These are phyloP conservation scores for Leishmania guyanensis DNA, from an alignment of 208 protist species.

Conservation along the genomic window DNA sequence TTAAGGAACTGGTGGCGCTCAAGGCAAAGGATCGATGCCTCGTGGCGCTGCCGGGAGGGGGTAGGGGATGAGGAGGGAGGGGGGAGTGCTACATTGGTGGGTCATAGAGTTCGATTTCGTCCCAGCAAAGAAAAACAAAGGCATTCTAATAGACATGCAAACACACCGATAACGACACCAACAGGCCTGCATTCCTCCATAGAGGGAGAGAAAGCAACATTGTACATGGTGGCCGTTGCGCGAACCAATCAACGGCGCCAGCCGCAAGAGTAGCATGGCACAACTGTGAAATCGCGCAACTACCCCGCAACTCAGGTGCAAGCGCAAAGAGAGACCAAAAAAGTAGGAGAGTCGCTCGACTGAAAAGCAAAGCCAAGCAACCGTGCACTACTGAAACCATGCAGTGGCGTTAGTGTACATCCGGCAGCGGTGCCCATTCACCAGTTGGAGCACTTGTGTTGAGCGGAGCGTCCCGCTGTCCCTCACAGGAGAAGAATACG, in stretches of 20 bases:
- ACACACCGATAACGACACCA: background rate
- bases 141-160: constrained; percentile 9
- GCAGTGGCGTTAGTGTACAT: constrained; percentile 4
- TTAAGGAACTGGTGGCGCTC: background rate
- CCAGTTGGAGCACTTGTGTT: background rate
- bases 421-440: background rate
- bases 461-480: background rate
- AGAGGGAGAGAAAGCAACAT: background rate
- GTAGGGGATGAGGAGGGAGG: background rate
- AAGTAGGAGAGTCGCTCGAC: background rate
- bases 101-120: background rate
- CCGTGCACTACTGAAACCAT: background rate
- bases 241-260: background rate
- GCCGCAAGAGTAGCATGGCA: background rate
- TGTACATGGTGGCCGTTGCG: background rate
- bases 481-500: constrained; percentile 58
- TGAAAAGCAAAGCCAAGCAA: background rate
- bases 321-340: background rate
- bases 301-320: background rate
- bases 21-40: background rate
- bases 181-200: background rate
- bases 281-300: background rate
- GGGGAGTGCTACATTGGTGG: background rate
- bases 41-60: background rate
- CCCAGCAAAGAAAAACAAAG: background rate